Evolutionary conservation across 805 yeast species (phyloP).

Genomic region (Priceomyces castillae): DNA sequence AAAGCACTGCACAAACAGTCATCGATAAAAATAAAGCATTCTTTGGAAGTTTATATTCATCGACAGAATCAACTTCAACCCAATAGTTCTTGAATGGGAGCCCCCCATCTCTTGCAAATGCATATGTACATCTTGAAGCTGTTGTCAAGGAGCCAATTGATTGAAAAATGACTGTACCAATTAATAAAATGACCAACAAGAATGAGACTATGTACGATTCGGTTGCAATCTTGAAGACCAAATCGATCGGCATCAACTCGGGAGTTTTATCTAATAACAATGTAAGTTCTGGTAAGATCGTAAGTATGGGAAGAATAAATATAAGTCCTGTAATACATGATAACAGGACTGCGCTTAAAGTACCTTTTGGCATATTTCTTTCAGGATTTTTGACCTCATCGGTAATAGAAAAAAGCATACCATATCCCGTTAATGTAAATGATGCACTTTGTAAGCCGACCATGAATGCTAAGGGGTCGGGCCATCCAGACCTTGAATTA

Average conservation of each 20-base stretch:
- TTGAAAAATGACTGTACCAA: conserved; percentile 71
- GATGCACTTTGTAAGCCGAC: conserved; percentile 78
- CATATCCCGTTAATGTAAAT: conserved; percentile 79
- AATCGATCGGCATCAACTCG: conserved; percentile 73
- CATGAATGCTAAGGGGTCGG: conserved; percentile 64
- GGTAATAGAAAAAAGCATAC: conserved; percentile 75
- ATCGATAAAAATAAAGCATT: conserved; percentile 67
- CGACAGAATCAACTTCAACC: conserved; percentile 60
- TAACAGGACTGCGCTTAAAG: conserved; percentile 60
- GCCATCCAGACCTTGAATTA: conserved; percentile 75
- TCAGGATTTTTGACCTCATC: conserved; percentile 81
- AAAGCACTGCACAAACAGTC: conserved; percentile 56
- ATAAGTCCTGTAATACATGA: conserved; percentile 69
- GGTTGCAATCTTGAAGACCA: conserved; percentile 69
- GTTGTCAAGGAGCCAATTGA: conserved; percentile 79
- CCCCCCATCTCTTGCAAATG: conserved; percentile 82
- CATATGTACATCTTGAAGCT: conserved; percentile 77
- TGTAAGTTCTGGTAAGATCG: conserved; percentile 66
- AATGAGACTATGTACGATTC: conserved; percentile 67
- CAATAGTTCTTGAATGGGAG: conserved; percentile 63
- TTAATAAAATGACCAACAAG: conserved; percentile 60
- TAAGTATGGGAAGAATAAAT: conserved; percentile 67
- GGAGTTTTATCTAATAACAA: conserved; percentile 55
- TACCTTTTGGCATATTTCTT: conserved; percentile 69
- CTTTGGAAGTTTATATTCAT: conserved; percentile 61